Evolutionary conservation across 179 eudicot genomes (phyloP), one percentile per base, ranked within the genome.

Genomic region (Patellifolia procumbens): DNA sequence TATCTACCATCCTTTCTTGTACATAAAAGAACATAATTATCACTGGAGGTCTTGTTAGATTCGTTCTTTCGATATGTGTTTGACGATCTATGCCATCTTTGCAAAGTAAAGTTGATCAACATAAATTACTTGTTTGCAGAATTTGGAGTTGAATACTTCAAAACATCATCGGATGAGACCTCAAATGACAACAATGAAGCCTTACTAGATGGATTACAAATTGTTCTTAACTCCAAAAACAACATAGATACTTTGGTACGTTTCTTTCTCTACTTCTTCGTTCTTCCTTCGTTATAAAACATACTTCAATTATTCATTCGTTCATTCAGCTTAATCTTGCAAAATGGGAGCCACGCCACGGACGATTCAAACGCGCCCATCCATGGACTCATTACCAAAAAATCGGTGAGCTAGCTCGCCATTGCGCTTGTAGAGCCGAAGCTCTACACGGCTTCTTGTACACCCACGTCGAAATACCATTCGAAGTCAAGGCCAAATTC

Each of bases 301-400:
- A 4, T n/a, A 13, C 20, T 15, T 3, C 15, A 28, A 26, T 60
- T 32, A 7, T 32, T 26, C 8, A n/a, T 68, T 28, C 19, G 2
- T 46, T 37, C 2, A 26, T 15, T 1, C 34, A 68, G 72, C 39
- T 68, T 15, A 68, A 46, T 16, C 46, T 15, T 48, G 72, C 52
- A 46, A 68, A 29, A 48, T 48, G 72, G 72, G 56, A 68, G 72
- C 53, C 53, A 16, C 72, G 72, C 6, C 56, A 46, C 5, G 72
- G 72, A 26, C 56, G 56, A 20, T 68, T 68, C 26, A 68, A 68
- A 16, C 1, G 16, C 9, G 37, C 32, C 7, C 72, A 68, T 48
- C 72, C 72, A 68, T 68, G 72, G 72, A 48, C 72, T 16, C 37
- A 68, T 2, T 68, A 68, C 72, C 72, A 68, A 37, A 68, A 46